phyloP scores from a whole-genome alignment of 2,329 filamentous ascomycete genomes.

The Coniochaeta prunicola region DNA sequence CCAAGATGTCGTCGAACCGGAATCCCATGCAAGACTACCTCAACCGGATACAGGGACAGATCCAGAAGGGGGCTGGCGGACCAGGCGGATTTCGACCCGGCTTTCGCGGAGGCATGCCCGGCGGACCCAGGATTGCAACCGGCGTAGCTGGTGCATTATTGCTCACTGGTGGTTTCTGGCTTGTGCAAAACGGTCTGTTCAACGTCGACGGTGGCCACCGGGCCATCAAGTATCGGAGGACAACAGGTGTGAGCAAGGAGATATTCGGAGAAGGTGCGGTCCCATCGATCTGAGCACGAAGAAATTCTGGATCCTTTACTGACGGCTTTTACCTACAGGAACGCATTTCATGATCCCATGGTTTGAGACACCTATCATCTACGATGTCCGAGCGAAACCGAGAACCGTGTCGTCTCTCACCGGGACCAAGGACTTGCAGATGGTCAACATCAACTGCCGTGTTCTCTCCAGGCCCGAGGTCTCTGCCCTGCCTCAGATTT shows the following conservation, averaged over 20 bases:
- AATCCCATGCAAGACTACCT: constrained; percentile 43
- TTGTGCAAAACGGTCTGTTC: constrained; percentile 57
- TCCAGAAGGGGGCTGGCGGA: constrained; percentile 32
- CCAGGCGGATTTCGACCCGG: constrained; percentile 32
- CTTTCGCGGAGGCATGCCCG: constrained; percentile 34
- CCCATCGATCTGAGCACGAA: constrained; percentile 1
- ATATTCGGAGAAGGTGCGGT: constrained; percentile 85
- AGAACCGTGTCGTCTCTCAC: constrained; percentile 95
- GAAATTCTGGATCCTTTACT: constrained; percentile 9
- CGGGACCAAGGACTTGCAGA: constrained; percentile 98
- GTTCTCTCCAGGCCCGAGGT: constrained; percentile 88
- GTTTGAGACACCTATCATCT: constrained; percentile 94
- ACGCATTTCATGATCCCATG: constrained; percentile 92
- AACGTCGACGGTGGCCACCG: constrained; percentile 97
- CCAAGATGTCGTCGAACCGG: constrained; percentile 23
- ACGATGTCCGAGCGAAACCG: constrained; percentile 96
- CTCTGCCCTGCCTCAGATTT: constrained; percentile 89
- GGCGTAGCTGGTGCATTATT: constrained; percentile 34
- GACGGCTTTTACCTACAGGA: constrained; percentile 40
- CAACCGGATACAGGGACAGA: constrained; percentile 38
- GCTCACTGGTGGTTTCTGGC: constrained; percentile 39
- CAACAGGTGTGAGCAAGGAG: constrained; percentile 90
- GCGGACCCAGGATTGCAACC: constrained; percentile 30
- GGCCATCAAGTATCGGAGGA: constrained; percentile 94
- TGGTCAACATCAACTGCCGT: constrained; percentile 99